Conservation (phyloP, 2,329 filamentous ascomycete genomes). For the Graphium sp. region DNA sequence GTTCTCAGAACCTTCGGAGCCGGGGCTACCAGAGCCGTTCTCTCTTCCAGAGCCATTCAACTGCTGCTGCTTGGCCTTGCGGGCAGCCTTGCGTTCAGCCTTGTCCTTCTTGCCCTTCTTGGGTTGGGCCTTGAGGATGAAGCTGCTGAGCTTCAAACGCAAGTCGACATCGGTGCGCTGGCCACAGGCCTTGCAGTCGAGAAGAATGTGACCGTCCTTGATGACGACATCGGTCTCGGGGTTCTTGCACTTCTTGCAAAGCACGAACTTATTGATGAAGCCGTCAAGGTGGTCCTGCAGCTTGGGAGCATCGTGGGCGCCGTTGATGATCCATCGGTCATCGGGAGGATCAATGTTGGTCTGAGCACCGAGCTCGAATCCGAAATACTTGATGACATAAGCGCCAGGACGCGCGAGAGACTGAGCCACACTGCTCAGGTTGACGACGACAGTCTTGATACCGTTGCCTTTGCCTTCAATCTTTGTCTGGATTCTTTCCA, state of each 20-base stretch:
- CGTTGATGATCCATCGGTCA: slow-evolving; percentile 99
- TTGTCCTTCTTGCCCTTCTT: slow-evolving; percentile 97
- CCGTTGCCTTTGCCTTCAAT: slow-evolving; percentile 99
- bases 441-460: slow-evolving; percentile 97
- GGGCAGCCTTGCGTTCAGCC: slow-evolving; percentile 77
- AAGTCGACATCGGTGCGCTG: slow-evolving; percentile 83
- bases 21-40: slow-evolving; percentile 41
- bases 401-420: slow-evolving; percentile 83
- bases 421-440: slow-evolving; percentile 81
- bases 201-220: slow-evolving; percentile 79
- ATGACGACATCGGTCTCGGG: slow-evolving; percentile 92
- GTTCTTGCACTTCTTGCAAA: slow-evolving; percentile 99
- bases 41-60: slow-evolving; percentile 28
- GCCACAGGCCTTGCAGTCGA: slow-evolving; percentile 98
- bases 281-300: slow-evolving; percentile 96
- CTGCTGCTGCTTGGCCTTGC: slow-evolving; percentile 70
- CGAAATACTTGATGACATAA: slow-evolving; percentile 99
- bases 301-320: slow-evolving; percentile 85
- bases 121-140: slow-evolving; percentile 91
- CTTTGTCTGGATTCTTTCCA: slow-evolving; percentile 97
- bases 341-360: slow-evolving; percentile 95
- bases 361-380: slow-evolving; percentile 95
- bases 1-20: slow-evolving; percentile 32
- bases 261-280: slow-evolving; percentile 97
- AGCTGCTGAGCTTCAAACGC: slow-evolving; percentile 88